These are phyloP conservation scores for Tolypocladium tropicale DNA, from an alignment of 2,329 filamentous ascomycete species.

Conservation along the genomic window DNA sequence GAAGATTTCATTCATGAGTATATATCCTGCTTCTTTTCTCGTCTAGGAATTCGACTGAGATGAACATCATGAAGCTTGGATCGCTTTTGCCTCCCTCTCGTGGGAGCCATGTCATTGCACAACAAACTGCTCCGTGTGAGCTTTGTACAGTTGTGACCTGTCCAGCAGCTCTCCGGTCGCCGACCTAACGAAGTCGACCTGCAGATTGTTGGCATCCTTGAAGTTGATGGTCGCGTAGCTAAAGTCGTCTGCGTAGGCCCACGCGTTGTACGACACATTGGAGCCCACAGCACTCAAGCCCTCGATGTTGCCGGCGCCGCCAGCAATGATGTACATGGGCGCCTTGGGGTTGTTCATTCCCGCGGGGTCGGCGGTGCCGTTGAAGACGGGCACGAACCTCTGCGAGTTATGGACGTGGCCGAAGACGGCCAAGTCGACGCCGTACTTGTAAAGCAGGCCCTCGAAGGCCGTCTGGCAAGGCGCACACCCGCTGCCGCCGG, in stretches of 20 bases:
- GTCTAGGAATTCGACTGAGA: background rate
- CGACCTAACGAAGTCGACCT: constrained; percentile 40
- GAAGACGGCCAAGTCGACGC: constrained; percentile 45
- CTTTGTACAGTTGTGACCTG: constrained; percentile 36
- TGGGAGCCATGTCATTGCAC: constrained; percentile 15
- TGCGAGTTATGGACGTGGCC: constrained; percentile 50
- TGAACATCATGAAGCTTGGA: background rate
- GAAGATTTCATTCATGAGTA: too few species aligned
- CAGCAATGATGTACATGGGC: constrained; percentile 32
- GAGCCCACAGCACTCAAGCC: constrained; percentile 32
- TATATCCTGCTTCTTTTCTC: too few species aligned
- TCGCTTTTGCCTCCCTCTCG: background rate
- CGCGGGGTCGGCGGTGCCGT: constrained; percentile 22
- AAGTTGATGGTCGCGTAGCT: constrained; percentile 40
- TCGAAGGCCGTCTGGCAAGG: constrained; percentile 44
- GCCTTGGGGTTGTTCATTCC: constrained; percentile 24
- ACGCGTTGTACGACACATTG: constrained; percentile 32
- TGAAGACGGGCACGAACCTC: constrained; percentile 33
- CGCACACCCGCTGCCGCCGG: constrained; percentile 24
- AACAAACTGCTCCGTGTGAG: constrained; percentile 34
- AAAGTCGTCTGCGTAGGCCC: constrained; percentile 41
- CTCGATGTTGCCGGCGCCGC: constrained; percentile 47
- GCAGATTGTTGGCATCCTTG: constrained; percentile 30
- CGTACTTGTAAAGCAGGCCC: constrained; percentile 41
- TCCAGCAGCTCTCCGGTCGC: constrained; percentile 38